A percentile compares a stretch with the other conserved stretches of the same genome.
phyloP scores from a whole-genome alignment of 352 stramenopile species.

The Phytophthora fragariae region DNA sequence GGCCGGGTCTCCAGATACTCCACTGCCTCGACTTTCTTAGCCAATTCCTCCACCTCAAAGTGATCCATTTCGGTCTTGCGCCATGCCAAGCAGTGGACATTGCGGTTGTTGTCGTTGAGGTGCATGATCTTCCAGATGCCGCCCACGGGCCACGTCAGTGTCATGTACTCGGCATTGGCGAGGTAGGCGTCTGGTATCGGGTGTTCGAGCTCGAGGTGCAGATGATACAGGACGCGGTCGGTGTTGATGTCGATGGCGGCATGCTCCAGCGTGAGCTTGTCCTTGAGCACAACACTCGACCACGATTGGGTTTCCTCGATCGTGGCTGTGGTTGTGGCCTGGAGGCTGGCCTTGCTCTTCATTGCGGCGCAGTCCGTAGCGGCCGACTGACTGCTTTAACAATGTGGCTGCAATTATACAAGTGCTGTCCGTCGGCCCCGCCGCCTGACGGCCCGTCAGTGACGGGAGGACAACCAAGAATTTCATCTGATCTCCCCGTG shows the following conservation, averaged over 20 bases:
- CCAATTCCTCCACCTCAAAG: constrained; percentile 48
- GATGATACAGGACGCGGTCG: constrained; percentile 55
- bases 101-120: constrained; percentile 36
- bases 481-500: not conserved
- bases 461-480: constrained; percentile 1
- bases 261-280: constrained; percentile 55
- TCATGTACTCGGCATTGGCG: constrained; percentile 51
- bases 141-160: constrained; percentile 55
- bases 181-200: constrained; percentile 45
- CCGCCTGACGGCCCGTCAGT: too few species aligned
- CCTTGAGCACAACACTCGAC: constrained; percentile 50
- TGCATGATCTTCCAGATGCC: constrained; percentile 64
- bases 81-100: constrained; percentile 55
- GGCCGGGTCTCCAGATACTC: not conserved
- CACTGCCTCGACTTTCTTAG: constrained; percentile 36
- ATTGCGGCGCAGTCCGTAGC: not conserved
- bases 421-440: constrained; percentile 6
- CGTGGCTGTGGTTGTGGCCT: constrained; percentile 16
- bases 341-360: constrained; percentile 29
- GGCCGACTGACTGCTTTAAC: not conserved
- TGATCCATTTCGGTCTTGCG: constrained; percentile 55
- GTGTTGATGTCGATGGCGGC: constrained; percentile 55
- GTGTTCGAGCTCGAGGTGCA: constrained; percentile 49
- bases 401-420: not conserved
- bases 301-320: constrained; percentile 52